Evolutionary conservation across 305 asterid species (phyloP).

Genomic region (Fraxinus paxiana): DNA sequence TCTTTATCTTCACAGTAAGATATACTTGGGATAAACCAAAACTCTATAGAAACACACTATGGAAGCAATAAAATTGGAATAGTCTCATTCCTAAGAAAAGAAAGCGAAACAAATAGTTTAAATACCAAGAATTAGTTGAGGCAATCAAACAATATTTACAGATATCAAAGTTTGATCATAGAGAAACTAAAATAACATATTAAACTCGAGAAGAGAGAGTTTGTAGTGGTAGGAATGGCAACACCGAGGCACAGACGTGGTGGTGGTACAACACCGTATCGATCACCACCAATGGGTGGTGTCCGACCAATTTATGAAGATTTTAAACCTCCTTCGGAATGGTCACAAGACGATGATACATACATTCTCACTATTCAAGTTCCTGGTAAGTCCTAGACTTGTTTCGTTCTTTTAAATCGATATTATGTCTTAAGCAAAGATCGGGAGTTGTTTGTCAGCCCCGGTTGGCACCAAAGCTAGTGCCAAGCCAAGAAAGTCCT

Average conservation of each 20-base stretch:
- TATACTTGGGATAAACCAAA: neutral
- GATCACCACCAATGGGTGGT: constrained; percentile 17
- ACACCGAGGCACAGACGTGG: constrained; percentile 40
- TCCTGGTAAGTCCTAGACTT: constrained; percentile 46
- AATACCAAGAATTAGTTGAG: neutral
- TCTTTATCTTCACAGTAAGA: neutral
- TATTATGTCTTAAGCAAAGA: neutral
- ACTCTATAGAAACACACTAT: constrained; percentile 2
- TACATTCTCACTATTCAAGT: constrained; percentile 50
- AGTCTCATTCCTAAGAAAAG: constrained; percentile 32
- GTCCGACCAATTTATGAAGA: constrained; percentile 52
- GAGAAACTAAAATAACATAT: neutral
- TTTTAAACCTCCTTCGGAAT: constrained; percentile 53
- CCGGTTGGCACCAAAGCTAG: neutral
- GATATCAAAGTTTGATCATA: neutral
- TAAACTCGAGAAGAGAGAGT: neutral
- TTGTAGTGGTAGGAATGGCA: constrained; percentile 31
- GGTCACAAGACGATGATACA: constrained; percentile 57
- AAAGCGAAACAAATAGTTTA: neutral
- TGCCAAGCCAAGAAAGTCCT: neutral
- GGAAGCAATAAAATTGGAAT: constrained; percentile 50
- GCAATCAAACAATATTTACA: neutral
- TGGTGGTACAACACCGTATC: constrained; percentile 27
- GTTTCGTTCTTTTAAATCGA: neutral
- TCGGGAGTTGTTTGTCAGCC: neutral